A percentile compares a stretch with the other conserved stretches of the same genome.
These are phyloP conservation scores for Coemansia sp. DNA, from an alignment of 192 early-diverging fungal species.

Conservation along the genomic window DNA sequence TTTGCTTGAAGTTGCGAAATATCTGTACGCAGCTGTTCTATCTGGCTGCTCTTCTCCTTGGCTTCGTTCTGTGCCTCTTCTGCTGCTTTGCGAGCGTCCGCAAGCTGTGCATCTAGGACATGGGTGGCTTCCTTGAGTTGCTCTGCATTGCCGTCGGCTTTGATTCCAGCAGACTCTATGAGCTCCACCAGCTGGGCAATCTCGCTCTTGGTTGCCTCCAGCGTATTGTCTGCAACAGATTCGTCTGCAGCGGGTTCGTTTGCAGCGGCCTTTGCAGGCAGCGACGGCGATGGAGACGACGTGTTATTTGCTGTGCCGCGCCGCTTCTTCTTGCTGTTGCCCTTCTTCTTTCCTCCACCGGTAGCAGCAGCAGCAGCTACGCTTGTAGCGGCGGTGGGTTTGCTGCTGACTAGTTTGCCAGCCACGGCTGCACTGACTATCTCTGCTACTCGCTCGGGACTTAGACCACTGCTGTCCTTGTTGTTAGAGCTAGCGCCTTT, in stretches of 20 bases:
- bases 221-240: background rate
- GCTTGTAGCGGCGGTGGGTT: background rate
- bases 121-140: constrained; percentile 1
- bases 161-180: constrained; percentile 16
- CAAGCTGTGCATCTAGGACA: constrained; percentile 12
- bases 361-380: background rate
- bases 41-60: background rate
- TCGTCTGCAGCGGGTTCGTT: background rate
- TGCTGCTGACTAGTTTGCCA: constrained; percentile 6
- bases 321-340: constrained; percentile 35
- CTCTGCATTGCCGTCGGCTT: background rate
- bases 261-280: background rate
- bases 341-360: constrained; percentile 19
- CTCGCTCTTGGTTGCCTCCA: constrained; percentile 20
- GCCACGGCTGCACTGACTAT: constrained; percentile 26
- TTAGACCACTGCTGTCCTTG: background rate
- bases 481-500: background rate
- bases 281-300: constrained; percentile 18
- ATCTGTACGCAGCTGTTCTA: background rate
- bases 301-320: constrained; percentile 19
- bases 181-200: constrained; percentile 31
- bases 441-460: background rate
- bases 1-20: constrained; percentile 1
- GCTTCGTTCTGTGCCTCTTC: constrained; percentile 6
- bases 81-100: constrained; percentile 6